phyloP scores from a whole-genome alignment of 2,329 filamentous ascomycete species.

The Bertia moriformis region DNA sequence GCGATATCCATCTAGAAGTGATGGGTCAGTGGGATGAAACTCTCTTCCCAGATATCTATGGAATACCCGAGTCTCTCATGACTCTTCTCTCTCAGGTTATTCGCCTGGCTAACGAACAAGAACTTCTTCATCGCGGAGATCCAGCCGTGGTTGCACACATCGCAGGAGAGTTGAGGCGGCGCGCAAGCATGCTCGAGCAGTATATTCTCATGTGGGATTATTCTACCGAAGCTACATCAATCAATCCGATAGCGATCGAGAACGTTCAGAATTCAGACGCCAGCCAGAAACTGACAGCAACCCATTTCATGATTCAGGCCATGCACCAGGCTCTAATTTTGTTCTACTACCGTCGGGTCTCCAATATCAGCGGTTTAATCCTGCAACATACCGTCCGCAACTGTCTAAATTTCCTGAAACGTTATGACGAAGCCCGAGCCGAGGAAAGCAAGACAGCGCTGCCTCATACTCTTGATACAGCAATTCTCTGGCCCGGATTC shows the following conservation, averaged over 20 bases:
- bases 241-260: slow-evolving; percentile 4
- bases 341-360: slow-evolving; percentile 23
- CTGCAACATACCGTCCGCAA: slow-evolving; percentile 20
- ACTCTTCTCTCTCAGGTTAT: neutral
- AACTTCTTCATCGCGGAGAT: neutral
- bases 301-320: slow-evolving; percentile 18
- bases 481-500: slow-evolving; percentile 19
- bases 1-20: slow-evolving; percentile 11
- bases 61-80: neutral
- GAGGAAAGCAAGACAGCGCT: slow-evolving; percentile 3
- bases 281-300: slow-evolving; percentile 3
- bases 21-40: slow-evolving; percentile 12
- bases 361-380: slow-evolving; percentile 19
- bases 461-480: slow-evolving; percentile 12
- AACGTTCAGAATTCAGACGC: neutral
- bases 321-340: slow-evolving; percentile 22
- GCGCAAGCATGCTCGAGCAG: slow-evolving; percentile 8
- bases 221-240: slow-evolving; percentile 5
- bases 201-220: slow-evolving; percentile 13
- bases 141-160: neutral
- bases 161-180: neutral
- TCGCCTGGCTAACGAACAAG: neutral
- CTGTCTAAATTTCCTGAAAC: slow-evolving; percentile 10
- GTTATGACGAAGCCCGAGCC: slow-evolving; percentile 11
- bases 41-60: slow-evolving; percentile 7